Percentiles rank a stretch among this genome's conserved stretches.
Conservation (phyloP, 2,329 filamentous ascomycete genomes). For the Dissoconium aciculare region DNA sequence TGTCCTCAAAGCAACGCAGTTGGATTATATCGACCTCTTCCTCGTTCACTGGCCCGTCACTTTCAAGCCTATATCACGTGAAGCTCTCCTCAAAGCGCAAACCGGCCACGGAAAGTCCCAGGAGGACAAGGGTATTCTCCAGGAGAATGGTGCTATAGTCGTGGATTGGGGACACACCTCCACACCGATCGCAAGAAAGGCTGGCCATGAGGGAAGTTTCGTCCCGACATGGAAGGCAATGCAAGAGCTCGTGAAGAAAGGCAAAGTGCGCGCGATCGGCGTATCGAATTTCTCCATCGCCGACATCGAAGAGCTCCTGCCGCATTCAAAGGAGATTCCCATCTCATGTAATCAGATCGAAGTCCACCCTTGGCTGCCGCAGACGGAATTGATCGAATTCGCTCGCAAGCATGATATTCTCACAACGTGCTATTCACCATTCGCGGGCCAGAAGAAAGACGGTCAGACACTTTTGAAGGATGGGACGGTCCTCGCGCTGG, state of each 20-base stretch:
- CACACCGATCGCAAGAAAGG: slow-evolving; percentile 8
- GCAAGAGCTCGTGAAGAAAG: slow-evolving; percentile 15
- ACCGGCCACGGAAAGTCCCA: slow-evolving; percentile 5
- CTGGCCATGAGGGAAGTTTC: slow-evolving; percentile 15
- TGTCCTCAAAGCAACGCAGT: slow-evolving; percentile 25
- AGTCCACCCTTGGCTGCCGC: slow-evolving; percentile 20
- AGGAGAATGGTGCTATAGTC: slow-evolving; percentile 8
- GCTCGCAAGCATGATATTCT: slow-evolving; percentile 14
- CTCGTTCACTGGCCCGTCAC: slow-evolving; percentile 29
- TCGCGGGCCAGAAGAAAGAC: slow-evolving; percentile 17
- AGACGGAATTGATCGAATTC: slow-evolving; percentile 14
- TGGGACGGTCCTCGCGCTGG: slow-evolving; percentile 47
- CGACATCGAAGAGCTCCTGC: slow-evolving; percentile 16
- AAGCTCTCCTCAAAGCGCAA: slow-evolving; percentile 10
- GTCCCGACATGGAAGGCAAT: slow-evolving; percentile 20
- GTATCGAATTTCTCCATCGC: slow-evolving; percentile 21
- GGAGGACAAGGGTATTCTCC: slow-evolving; percentile 7
- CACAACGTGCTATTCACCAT: slow-evolving; percentile 19
- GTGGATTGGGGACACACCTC: slow-evolving; percentile 14
- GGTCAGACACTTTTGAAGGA: slow-evolving; percentile 34
- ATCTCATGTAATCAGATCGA: slow-evolving; percentile 20
- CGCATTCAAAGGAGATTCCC: slow-evolving; percentile 9
- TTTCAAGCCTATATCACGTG: slow-evolving; percentile 8
- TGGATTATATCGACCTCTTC: slow-evolving; percentile 31
- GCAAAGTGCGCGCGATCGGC: slow-evolving; percentile 19